phyloP scores from a whole-genome alignment of 768 basidiomycete genomes.

The Tephrocybe sp. region DNA sequence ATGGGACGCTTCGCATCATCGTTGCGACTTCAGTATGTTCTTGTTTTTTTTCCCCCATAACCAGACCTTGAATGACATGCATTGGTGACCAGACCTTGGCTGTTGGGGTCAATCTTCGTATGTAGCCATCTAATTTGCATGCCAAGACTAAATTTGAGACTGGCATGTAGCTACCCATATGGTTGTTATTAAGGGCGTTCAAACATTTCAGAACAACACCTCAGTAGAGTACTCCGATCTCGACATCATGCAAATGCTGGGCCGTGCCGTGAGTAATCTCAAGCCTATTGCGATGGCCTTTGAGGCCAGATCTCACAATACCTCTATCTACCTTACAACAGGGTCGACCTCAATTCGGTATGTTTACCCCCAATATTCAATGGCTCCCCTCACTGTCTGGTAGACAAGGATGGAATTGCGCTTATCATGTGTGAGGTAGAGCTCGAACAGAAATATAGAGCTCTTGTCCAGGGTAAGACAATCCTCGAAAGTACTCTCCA shows the following conservation, averaged over 20 bases:
- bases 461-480: conserved; percentile 68
- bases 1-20: conserved; percentile 63
- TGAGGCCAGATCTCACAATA: too few relatives aligned
- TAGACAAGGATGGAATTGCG: conserved; percentile 82
- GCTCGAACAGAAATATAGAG: conserved; percentile 69
- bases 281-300: too few relatives aligned
- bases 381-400: background rate
- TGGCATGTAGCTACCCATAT: conserved; percentile 75
- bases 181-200: conserved; percentile 91
- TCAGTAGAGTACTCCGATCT: conserved; percentile 87
- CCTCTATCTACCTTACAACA: too few relatives aligned
- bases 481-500: conserved; percentile 87
- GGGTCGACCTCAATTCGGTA: conserved; percentile 92
- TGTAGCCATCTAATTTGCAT: conserved; percentile 23
- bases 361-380: conserved; percentile 1
- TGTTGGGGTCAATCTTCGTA: conserved; percentile 94
- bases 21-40: conserved; percentile 79
- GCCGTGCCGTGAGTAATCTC: conserved; percentile 80
- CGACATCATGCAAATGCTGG: conserved; percentile 96
- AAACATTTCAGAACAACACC: conserved; percentile 67
- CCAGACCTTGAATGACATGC: too few relatives aligned
- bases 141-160: background rate
- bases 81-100: conserved; percentile 71
- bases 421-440: conserved; percentile 80
- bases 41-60: background rate